Conservation (phyloP, 257 asterid genomes). For the Solanum pinnatisectum region DNA sequence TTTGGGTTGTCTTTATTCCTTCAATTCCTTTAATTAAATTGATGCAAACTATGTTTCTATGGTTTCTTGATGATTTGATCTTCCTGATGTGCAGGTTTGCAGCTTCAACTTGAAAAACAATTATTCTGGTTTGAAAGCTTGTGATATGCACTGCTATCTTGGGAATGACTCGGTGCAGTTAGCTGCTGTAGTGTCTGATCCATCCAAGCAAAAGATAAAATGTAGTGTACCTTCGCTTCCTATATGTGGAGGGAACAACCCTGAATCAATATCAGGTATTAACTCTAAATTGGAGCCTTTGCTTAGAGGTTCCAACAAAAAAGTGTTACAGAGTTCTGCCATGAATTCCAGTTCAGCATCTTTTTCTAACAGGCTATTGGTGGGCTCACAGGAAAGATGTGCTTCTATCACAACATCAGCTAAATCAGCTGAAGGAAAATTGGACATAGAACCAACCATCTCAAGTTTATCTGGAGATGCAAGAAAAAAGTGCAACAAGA, state of each 20-base stretch:
- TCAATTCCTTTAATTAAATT: neutral
- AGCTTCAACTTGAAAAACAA: slow-evolving; percentile 24
- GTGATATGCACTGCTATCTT: slow-evolving; percentile 21
- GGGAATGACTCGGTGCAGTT: slow-evolving; percentile 9
- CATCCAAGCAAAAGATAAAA: slow-evolving; percentile 14
- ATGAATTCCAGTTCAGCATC: slow-evolving; percentile 85
- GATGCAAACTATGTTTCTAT: neutral
- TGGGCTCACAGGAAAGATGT: slow-evolving; percentile 92
- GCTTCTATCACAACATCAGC: slow-evolving; percentile 52
- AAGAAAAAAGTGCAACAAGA: slow-evolving; percentile 22
- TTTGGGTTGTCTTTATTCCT: neutral
- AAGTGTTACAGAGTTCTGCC: slow-evolving; percentile 78
- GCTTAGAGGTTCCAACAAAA: slow-evolving; percentile 59
- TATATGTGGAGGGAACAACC: slow-evolving; percentile 8
- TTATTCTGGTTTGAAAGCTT: slow-evolving; percentile 19
- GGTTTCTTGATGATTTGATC: neutral
- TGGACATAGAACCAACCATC: slow-evolving; percentile 25
- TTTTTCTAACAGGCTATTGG: slow-evolving; percentile 80
- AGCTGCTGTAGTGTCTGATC: slow-evolving; percentile 5
- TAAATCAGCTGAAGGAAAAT: slow-evolving; percentile 45
- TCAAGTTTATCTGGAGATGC: slow-evolving; percentile 30
- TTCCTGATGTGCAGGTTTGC: slow-evolving; percentile 42
- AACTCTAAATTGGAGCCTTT: slow-evolving; percentile 77
- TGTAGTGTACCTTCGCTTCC: slow-evolving; percentile 10
- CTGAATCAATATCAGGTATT: slow-evolving; percentile 60